Base-by-base conservation (phyloP, 805 yeast genomes). In the Ogataea philodendri region DNA sequence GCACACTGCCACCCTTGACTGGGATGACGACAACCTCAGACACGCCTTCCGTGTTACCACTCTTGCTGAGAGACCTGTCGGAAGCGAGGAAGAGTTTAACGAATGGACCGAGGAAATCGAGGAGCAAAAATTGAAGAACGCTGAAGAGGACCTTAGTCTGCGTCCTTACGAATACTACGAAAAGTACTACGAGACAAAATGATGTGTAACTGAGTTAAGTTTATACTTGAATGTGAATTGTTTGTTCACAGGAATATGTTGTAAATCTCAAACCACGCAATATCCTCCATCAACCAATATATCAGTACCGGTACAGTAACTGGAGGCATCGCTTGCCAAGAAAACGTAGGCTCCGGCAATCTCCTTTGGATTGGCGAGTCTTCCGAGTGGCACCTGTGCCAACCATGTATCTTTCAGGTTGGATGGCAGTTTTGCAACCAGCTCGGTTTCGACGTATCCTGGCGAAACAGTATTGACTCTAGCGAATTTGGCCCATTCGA, bases 401-500 rank as follows among this genome's bases (percentile, higher is more conserved):
- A 69, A 59, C 84, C 84, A 78, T 41, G 62, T 63, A 24, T 60
- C 59, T 45, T 64, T 62, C 41, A 66, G 60, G 30, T 70, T 73
- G 19, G 55, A 49, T 21, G 75, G 72, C 5, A 72, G 56, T 32
- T 65, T 65, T 45, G 66, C 69, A 5, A 78, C 69, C 45, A 85
- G 69, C 44, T 81, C 86, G 7, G 94, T 83, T 41, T 72, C 74
- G 42, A 84, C 81, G 66, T 86, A 85, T n/a, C 95, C 95, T 15
- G 95, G 95, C 10, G 87, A 78, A 19, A 85, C 73, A 18, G 84
- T 68, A 66, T 85, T 85, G 39, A 81, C 90, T 48, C 95, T 73
- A n/a, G 90, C 94, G 53, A 82, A 83, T 1, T 79, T 75, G n/a
- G 88, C 77, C 89, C 93, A 87, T 65, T 87, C 96, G 26, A 86